Evolutionary conservation across 2,329 filamentous ascomycete genomes (phyloP), one percentile per base, ranked within the genome.

Genomic region (Fusarium secorum): DNA sequence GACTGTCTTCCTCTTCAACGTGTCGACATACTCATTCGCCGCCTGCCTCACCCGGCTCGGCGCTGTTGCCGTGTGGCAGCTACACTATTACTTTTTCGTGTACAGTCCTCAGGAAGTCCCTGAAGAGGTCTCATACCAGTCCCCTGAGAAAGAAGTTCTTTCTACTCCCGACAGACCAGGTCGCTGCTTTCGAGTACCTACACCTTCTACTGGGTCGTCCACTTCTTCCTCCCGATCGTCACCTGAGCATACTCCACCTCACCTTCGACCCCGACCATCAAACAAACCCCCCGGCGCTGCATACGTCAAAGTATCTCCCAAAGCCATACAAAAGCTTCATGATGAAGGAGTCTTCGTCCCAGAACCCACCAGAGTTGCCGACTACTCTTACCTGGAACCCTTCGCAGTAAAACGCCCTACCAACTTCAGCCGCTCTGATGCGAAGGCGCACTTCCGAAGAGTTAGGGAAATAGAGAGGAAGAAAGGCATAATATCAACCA

Each of bases 231-330:
- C 32, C 7, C 30, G 22, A 24, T 51, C 55, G 36, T 56, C 32
- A 4, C 36, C 8, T n/a, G 30, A 41, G 20, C 26, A 24, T 18
- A 32, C 20, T 30, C 36, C 51, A 30, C 44, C 30, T 26, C 30
- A n/a, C 45, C 33, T 11, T 38, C 26, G 3, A 44, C 22, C 26
- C 32, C 39, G 53, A 26, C 54, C 39, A 15, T 55, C 51, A 8
- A 70, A 51, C 30, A 72, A 72, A 14, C 68, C 68, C 4, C 51
- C 59, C 20, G 52, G 46, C 18, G 68, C 70, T 9, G 51, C 55
- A 30, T 72, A 72, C 44, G 56, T 73, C 11, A 20, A 48, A 7
- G 63, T 68, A 13, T 71, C 66, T 2, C 70, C 70, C n/a, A 56
- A 68, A 41, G 64, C 70, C n/a, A 30, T 51, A 15, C 32, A 56